Evolutionary conservation across 208 protist genomes (phyloP).

Genomic region (Histomonas meleagridis): DNA sequence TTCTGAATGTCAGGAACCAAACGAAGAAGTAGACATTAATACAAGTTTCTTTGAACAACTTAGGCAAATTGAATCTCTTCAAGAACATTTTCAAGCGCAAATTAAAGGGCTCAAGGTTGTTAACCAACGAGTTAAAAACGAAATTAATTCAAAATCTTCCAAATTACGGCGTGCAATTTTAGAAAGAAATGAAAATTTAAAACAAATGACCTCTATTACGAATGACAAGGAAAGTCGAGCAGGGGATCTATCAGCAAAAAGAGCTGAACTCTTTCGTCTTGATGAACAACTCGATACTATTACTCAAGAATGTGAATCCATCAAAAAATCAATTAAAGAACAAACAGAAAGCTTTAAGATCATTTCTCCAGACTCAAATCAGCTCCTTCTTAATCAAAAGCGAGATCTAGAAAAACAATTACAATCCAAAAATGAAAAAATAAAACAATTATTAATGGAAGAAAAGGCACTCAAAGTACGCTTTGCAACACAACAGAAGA

Average conservation of each 20-base stretch:
- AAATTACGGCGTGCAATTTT: too few relatives aligned
- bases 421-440: neutral
- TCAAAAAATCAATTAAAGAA: neutral
- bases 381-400: neutral
- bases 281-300: neutral
- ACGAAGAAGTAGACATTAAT: neutral
- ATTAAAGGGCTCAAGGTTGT: neutral
- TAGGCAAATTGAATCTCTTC: neutral
- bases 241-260: too few relatives aligned
- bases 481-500: neutral
- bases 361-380: neutral
- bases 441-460: neutral
- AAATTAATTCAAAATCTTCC: too few relatives aligned
- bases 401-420: neutral
- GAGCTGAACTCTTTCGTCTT: too few relatives aligned
- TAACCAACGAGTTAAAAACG: neutral
- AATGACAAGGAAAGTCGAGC: too few relatives aligned
- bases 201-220: too few relatives aligned
- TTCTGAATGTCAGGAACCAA: neutral
- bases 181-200: too few relatives aligned
- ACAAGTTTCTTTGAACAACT: neutral
- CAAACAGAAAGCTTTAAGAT: neutral
- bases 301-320: neutral
- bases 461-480: too few relatives aligned
- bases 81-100: neutral